Evolutionary conservation across 768 basidiomycete species (phyloP), one percentile per base, ranked within the genome.

Genomic region (Bullera alba): DNA sequence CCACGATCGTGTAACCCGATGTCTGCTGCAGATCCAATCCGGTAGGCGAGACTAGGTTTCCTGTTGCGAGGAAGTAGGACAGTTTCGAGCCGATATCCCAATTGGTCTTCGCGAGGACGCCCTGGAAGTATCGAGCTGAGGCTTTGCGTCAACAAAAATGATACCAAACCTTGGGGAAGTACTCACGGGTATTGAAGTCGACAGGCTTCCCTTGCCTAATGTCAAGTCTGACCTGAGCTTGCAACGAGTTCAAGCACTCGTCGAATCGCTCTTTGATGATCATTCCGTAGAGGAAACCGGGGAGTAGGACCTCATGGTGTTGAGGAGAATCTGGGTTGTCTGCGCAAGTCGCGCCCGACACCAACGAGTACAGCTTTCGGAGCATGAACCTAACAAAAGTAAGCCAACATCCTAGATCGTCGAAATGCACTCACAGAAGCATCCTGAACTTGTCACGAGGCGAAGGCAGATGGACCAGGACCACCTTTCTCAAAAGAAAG

Each of bases 251-350:
- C 43, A 97, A 74, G 21, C 82, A 83, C 70, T 97, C 95, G 59
- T 96, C 93, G 53, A 97, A 78, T 53, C 87, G 83, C 73, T 99
- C 95, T 74, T 95, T 97, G 76, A 99, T 86, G 65, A 97, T 95
- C 87, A 93, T 96, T 42, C 83, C 84, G 69, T 95, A 97, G 21
- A 99, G 72, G 58, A 77, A 81, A 26, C 95, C 95, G 1, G 95
- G 95, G 4, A 97, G 81, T 12, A 99, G 79, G 41, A 93, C 90
- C 67, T 99, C 95, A 71, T 99, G 95, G 67, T 97, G 88, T 69
- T 97, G 93, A 52, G 95, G 91, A 1, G 92, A 97, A 78, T 99
- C 95, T 4, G 95, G 92, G 69, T 97, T 97, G 75, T 99, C 95
- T 44, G 86, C 79, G 61, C 86, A 86, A 59, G 88, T 95, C 36